Conservation (phyloP, 202 grass and related monocot genomes). For the Panicum hallii region DNA sequence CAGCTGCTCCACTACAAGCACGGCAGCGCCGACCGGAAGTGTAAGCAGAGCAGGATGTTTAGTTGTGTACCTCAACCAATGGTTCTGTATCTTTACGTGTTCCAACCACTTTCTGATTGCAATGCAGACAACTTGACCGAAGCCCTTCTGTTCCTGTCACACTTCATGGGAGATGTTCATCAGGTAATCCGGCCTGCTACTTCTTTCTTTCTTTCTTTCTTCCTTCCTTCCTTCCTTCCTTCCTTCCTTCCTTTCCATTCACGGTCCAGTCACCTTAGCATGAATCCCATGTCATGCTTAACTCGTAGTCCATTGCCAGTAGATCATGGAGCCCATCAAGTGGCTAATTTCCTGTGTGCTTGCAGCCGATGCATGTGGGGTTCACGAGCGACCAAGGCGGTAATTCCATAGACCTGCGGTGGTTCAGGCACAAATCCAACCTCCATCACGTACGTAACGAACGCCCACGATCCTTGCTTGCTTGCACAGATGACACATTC, state of each 20-base stretch:
- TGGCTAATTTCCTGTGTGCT: neutral
- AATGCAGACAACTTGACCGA: slow-evolving; percentile 87
- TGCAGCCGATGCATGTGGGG: slow-evolving; percentile 91
- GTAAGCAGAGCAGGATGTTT: slow-evolving; percentile 35
- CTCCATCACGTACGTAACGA: slow-evolving; percentile 87
- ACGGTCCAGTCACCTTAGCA: no score
- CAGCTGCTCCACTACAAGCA: slow-evolving; percentile 89
- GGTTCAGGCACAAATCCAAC: slow-evolving; percentile 85
- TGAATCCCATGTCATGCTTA: no score
- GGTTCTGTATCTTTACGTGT: neutral
- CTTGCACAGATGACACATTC: neutral
- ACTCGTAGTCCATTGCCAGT: no score
- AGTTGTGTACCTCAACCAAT: neutral
- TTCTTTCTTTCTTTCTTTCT: neutral
- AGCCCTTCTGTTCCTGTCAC: slow-evolving; percentile 81
- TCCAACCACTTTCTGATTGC: neutral
- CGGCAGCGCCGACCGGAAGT: slow-evolving; percentile 68
- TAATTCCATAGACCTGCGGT: slow-evolving; percentile 70
- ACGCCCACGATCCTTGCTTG: neutral
- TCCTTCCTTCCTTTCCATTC: neutral
- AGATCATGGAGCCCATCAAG: neutral
- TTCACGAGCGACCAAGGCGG: slow-evolving; percentile 89
- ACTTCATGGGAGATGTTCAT: slow-evolving; percentile 97
- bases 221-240: neutral
- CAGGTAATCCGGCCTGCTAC: slow-evolving; percentile 45